Base-by-base conservation (phyloP, 2,329 filamentous ascomycete genomes). In the Albifimbria verrucaria region DNA sequence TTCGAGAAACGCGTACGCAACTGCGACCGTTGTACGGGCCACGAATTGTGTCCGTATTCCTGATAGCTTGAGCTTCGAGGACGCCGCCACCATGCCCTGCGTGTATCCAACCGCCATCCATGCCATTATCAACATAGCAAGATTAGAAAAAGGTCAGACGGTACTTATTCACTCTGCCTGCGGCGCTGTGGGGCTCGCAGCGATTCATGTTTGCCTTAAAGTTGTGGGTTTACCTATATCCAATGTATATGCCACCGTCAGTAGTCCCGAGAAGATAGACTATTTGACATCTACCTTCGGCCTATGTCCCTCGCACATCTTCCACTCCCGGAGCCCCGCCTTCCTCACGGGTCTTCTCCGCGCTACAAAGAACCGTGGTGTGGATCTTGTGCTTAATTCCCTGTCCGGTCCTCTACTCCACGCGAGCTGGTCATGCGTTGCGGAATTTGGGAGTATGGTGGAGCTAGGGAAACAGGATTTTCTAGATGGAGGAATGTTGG, bases 31-130 rank as follows among this genome's bases (percentile, higher is more conserved):
- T 7, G 15, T 15, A 7, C 7, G 26, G 26, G 7, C 26, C 7
- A 9, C 26, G 15, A 9, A 15, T 32, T 32, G 26, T 32, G 63
- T 54, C 47, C 52, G 55, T 0, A 68, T 76, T 11, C 68, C 69
- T 1, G 56, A 56, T 3, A 20, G 42, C 10, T 52, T 72, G 48
- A 51, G 46, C 1, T 66, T 66, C n/a, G 61, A 62, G 12, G 58
- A 62, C 3, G 68, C 63, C 7, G 65, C 65, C 20, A 56, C 65
- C 0, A 58, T 70, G 18, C 68, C 69, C 1, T 51, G 67, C 7
- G 59, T 62, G 0, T 67, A 63, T 45, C 52, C 55, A 24, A 72
- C 72, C 5, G 70, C 66, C 2, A 50, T 60, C 11, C 53, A 65
- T 50, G 51, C 54, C 2, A 28, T 63, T 2, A 48, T 62, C 50